Evolutionary conservation across 2,329 filamentous ascomycete species (phyloP).

Genomic region (Aspergillus unguis): DNA sequence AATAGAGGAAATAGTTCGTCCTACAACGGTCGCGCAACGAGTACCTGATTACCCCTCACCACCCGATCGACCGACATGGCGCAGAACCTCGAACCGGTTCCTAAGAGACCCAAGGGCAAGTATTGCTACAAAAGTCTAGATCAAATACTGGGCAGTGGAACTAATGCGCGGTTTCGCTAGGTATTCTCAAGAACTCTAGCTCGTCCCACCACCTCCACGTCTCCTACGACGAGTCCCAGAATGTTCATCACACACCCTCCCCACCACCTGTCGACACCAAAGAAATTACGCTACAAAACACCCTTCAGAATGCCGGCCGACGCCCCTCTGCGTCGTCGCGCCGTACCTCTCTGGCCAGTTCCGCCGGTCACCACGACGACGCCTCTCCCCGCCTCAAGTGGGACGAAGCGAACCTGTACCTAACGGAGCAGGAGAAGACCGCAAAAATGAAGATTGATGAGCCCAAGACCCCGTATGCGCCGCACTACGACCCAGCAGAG

Average conservation of each 20-base stretch:
- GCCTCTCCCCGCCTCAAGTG: slow-evolving; percentile 81
- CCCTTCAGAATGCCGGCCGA: slow-evolving; percentile 86
- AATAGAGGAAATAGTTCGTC: too few relatives aligned
- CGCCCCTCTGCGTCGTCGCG: slow-evolving; percentile 71
- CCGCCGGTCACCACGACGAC: slow-evolving; percentile 53
- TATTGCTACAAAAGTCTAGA: neutral
- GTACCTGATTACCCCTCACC: neutral
- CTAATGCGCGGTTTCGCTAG: slow-evolving; percentile 44
- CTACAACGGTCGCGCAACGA: neutral
- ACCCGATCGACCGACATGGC: slow-evolving; percentile 24
- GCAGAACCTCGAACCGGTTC: slow-evolving; percentile 32
- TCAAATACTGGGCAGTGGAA: neutral
- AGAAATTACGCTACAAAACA: slow-evolving; percentile 91
- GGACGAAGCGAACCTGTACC: slow-evolving; percentile 97
- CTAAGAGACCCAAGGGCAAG: slow-evolving; percentile 43
- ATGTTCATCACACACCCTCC: slow-evolving; percentile 31
- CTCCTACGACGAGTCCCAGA: slow-evolving; percentile 34
- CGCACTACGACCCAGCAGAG: slow-evolving; percentile 83
- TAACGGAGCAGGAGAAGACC: slow-evolving; percentile 92
- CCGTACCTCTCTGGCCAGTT: slow-evolving; percentile 60
- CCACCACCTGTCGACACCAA: slow-evolving; percentile 59
- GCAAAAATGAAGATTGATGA: slow-evolving; percentile 99
- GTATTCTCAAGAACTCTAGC: slow-evolving; percentile 85
- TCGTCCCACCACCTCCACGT: slow-evolving; percentile 55
- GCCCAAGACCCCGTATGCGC: slow-evolving; percentile 94